A percentile compares a stretch with the other conserved stretches of the same genome.
Conservation (phyloP, 2,329 filamentous ascomycete genomes). For the Pseudogymnoascus destructans region DNA sequence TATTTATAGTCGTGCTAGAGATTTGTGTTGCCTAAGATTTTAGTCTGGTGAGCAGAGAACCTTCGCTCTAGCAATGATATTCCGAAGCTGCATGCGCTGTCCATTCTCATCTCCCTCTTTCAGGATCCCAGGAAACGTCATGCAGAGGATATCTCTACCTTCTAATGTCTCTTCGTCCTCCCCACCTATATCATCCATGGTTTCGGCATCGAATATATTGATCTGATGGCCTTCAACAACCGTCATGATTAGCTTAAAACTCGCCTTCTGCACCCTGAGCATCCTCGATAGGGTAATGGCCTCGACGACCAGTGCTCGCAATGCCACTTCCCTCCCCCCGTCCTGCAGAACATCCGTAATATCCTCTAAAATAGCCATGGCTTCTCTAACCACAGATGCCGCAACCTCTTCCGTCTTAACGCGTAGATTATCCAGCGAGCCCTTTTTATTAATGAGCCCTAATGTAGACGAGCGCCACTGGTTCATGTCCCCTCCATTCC, state of each 20-base stretch:
- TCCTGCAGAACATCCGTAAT: constrained; percentile 28
- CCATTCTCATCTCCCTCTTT: constrained; percentile 55
- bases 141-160: constrained; percentile 43
- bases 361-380: constrained; percentile 37
- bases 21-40: constrained; percentile 7
- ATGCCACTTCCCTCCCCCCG: constrained; percentile 36
- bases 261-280: constrained; percentile 45
- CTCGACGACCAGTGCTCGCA: constrained; percentile 39
- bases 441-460: constrained; percentile 40
- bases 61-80: constrained; percentile 52
- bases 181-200: constrained; percentile 55
- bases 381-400: constrained; percentile 32
- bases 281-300: constrained; percentile 44
- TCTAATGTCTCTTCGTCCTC: constrained; percentile 42
- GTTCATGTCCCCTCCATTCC: constrained; percentile 42
- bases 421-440: constrained; percentile 35
- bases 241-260: constrained; percentile 44
- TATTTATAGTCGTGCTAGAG: not conserved
- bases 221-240: constrained; percentile 36
- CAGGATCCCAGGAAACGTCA: constrained; percentile 50
- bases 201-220: constrained; percentile 41
- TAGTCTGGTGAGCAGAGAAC: constrained; percentile 39
- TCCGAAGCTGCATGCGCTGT: constrained; percentile 44
- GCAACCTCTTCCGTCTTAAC: constrained; percentile 32
- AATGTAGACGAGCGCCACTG: constrained; percentile 56